Evolutionary conservation across 495 filamentous ascomycete species (phyloP).

Genomic region (Annulohypoxylon maeteangense): DNA sequence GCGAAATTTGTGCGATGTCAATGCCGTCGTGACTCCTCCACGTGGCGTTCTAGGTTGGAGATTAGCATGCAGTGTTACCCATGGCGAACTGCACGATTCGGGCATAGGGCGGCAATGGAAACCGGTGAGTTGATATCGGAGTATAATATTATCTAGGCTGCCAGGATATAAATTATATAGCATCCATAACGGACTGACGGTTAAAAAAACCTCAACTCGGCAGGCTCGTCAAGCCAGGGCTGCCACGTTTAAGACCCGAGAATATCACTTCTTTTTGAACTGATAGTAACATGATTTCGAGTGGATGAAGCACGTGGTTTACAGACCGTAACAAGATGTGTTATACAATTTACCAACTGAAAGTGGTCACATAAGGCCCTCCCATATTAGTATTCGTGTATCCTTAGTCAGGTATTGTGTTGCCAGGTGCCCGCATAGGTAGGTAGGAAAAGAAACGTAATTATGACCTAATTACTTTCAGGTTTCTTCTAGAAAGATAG

Average conservation of each 20-base stretch:
- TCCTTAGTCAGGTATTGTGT: neutral
- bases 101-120: neutral
- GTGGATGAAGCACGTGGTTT: neutral
- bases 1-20: neutral
- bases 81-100: neutral
- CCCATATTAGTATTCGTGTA: too few relatives aligned
- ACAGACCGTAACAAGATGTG: neutral
- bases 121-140: neutral
- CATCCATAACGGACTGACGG: neutral
- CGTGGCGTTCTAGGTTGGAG: neutral
- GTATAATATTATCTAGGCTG: neutral
- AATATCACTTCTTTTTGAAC: neutral
- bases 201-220: neutral
- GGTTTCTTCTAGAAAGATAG: neutral
- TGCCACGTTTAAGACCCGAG: neutral
- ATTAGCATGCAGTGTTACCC: conserved; percentile 3
- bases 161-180: neutral
- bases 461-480: neutral
- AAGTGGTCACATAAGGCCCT: too few relatives aligned
- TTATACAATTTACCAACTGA: neutral
- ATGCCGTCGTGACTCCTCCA: neutral
- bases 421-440: neutral
- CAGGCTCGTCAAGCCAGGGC: neutral
- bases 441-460: neutral
- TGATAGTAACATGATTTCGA: neutral